Base-by-base conservation (phyloP, 305 asterid genomes). In the Solanum hybrid region DNA sequence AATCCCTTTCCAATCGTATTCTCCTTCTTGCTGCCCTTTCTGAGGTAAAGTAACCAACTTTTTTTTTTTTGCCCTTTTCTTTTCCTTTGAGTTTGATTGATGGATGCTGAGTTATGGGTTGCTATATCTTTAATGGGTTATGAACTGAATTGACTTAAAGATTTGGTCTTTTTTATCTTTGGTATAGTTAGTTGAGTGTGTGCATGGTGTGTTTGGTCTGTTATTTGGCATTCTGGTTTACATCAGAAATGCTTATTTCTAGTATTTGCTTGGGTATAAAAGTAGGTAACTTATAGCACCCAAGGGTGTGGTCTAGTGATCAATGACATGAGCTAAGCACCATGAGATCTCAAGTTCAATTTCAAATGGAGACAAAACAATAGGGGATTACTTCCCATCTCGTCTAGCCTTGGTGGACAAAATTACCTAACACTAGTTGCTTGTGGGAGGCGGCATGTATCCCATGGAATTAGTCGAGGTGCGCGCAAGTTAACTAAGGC, bases 1-100 rank as follows among this genome's bases (percentile, higher is more conserved):
- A 97, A 86, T 96, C 99, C 26, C 96, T 97, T 60, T 97, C 99
- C 88, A 97, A 97, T 93, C 95, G 99, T 42, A 93, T 97, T 94
- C 96, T 97, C 60, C 99, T 97, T 78, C 98, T 97, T 66, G 99
- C 99, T 92, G 99, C 99, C 66, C 96, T 97, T 60, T 93, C 99
- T 89, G 96, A 97, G 98, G 99, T 97, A 92, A 69, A 56, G 32
- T 2, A 89, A 75, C 86, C 82, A 80, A 8, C 86, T 73, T 40
- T 51, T 2, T 45, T 5, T 45, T 40, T 35, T 69, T 15, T 22
- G 32, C 6, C 78, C 78, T 34, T 31, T 14, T 73, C 22, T 10
- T 15, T 8, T 71, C 22, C 2, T 87, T 27, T 81, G 71, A 42
- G 86, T 26, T 80, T 40, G 14, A 24, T 79, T 13, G n/a, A 45